phyloP scores from a whole-genome alignment of 306 rosid genomes.

The Castanopsis chinensis region DNA sequence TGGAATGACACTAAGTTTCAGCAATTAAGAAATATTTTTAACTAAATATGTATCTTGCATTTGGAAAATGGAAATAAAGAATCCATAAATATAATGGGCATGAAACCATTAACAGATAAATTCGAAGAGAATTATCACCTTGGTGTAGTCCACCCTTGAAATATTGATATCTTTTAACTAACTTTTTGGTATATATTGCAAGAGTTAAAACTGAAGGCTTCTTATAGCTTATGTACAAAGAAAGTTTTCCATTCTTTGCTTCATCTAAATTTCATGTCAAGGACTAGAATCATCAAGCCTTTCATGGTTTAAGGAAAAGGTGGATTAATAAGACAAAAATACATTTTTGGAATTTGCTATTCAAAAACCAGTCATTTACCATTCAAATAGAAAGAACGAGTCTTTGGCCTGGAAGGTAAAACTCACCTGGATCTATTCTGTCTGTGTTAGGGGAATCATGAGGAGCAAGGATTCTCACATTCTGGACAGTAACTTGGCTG shows the following conservation, averaged over 20 bases:
- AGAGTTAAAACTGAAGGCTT: not conserved
- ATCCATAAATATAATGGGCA: not conserved
- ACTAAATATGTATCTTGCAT: not conserved
- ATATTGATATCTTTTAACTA: not conserved
- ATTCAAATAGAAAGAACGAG: not conserved
- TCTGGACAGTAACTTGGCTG: constrained; percentile 68
- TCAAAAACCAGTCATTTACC: not conserved
- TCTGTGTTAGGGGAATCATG: constrained; percentile 73
- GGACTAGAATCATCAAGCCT: not conserved
- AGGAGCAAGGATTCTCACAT: constrained; percentile 68
- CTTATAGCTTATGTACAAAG: not conserved
- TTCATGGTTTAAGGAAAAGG: not conserved
- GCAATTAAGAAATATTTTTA: not conserved
- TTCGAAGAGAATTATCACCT: not conserved
- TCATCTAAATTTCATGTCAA: not conserved
- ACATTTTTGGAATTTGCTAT: constrained; percentile 3
- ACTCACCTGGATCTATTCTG: constrained; percentile 74
- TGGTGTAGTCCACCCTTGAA: not conserved
- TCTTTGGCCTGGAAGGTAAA: constrained; percentile 16
- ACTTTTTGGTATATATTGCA: not conserved
- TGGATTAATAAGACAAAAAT: not conserved
- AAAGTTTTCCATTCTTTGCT: not conserved
- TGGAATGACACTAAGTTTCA: not conserved
- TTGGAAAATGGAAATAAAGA: not conserved
- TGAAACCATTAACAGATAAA: not conserved